These are phyloP conservation scores for Cyberlindnera euphorbiae DNA, from an alignment of 805 yeast genomes.

Conservation along the genomic window DNA sequence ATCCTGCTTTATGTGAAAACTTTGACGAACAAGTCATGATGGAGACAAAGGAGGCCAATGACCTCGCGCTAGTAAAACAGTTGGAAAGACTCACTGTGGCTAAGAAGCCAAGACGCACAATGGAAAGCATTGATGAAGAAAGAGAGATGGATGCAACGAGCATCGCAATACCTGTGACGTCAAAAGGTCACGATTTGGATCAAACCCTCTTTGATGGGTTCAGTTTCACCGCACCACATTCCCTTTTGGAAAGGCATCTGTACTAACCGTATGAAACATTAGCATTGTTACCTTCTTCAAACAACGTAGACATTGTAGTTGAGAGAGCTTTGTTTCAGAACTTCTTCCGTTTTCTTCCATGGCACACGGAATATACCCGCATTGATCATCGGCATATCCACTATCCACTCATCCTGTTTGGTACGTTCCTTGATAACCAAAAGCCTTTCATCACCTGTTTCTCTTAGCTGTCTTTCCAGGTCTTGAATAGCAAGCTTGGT, in stretches of 20 bases:
- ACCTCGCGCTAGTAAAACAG: neutral
- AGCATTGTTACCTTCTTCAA: no score
- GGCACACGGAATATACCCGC: constrained; percentile 79
- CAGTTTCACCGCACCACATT: constrained; percentile 39
- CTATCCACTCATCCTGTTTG: constrained; percentile 18
- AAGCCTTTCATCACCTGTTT: neutral
- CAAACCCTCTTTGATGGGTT: constrained; percentile 36
- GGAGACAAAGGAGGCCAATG: neutral
- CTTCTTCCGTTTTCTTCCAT: constrained; percentile 63
- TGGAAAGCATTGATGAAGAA: constrained; percentile 2
- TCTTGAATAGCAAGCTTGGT: constrained; percentile 49
- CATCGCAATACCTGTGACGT: no score
- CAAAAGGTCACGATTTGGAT: no score
- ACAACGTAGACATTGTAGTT: constrained; percentile 46
- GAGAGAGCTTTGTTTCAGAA: constrained; percentile 33
- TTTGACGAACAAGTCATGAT: constrained; percentile 69
- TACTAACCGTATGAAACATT: no score
- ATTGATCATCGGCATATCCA: constrained; percentile 74
- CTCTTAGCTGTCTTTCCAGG: constrained; percentile 35
- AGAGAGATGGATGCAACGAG: neutral
- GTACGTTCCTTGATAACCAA: neutral
- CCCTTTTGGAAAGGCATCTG: constrained; percentile 28
- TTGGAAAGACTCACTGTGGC: neutral
- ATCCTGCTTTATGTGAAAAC: constrained; percentile 76
- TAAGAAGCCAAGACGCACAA: neutral